phyloP scores from a whole-genome alignment of 2,329 filamentous ascomycete species.

The Ophioceras dolichostomum region DNA sequence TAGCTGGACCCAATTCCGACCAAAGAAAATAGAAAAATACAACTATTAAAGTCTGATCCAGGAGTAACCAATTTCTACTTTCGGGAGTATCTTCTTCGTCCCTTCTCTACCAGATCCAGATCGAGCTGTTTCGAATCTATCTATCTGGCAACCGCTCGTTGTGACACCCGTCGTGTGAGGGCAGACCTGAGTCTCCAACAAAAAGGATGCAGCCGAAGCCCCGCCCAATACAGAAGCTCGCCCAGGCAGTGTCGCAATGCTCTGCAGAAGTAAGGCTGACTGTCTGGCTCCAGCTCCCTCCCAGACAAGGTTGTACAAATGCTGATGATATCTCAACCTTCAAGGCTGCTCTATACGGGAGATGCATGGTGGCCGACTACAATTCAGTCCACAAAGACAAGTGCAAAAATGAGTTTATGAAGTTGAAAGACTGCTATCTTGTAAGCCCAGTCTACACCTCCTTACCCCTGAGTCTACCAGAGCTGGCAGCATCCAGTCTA shows the following conservation, averaged over 20 bases:
- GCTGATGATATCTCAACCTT: too few relatives aligned
- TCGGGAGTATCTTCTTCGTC: too few relatives aligned
- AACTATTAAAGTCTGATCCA: too few relatives aligned
- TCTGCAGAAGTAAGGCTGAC: slow-evolving; percentile 32
- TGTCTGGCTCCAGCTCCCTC: neutral
- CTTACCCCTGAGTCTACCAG: neutral
- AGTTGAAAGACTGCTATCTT: slow-evolving; percentile 75
- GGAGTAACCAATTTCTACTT: too few relatives aligned
- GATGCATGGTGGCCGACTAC: slow-evolving; percentile 84
- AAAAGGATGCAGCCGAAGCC: slow-evolving; percentile 21
- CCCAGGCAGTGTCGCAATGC: slow-evolving; percentile 40
- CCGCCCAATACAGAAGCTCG: slow-evolving; percentile 43
- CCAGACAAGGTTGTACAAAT: too few relatives aligned
- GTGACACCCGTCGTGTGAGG: too few relatives aligned
- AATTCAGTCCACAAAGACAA: slow-evolving; percentile 85
- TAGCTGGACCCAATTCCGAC: too few relatives aligned
- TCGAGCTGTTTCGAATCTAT: too few relatives aligned
- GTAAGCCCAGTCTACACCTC: slow-evolving; percentile 40
- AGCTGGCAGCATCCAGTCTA: neutral
- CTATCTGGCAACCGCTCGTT: too few relatives aligned
- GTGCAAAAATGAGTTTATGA: slow-evolving; percentile 75
- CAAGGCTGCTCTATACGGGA: slow-evolving; percentile 76
- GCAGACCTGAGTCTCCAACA: neutral
- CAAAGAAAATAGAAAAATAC: too few relatives aligned
- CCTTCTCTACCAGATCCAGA: too few relatives aligned